These are phyloP conservation scores for Rhodamnia argentea DNA, from an alignment of 345 rosid species.

Conservation along the genomic window DNA sequence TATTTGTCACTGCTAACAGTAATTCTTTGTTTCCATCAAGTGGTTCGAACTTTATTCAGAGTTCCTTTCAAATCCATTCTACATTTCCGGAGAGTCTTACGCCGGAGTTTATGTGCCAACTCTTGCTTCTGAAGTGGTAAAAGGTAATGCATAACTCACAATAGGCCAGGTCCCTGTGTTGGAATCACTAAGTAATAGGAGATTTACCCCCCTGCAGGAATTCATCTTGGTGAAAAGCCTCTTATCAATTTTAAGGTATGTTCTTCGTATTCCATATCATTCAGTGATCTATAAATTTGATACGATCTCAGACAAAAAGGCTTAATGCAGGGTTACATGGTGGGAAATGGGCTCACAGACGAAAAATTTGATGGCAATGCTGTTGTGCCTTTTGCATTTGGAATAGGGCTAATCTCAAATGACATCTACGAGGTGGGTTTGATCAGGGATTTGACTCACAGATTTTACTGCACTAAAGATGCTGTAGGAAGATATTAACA, in stretches of 20 bases:
- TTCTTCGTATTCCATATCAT: background rate
- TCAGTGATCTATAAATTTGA: background rate
- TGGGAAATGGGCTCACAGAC: slow-evolving; percentile 28
- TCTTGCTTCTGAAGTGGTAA: slow-evolving; percentile 20
- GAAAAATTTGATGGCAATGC: slow-evolving; percentile 10
- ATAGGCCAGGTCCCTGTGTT: background rate
- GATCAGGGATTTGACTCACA: background rate
- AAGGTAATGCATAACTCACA: background rate
- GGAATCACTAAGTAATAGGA: background rate
- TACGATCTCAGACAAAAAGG: background rate
- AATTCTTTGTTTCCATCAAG: slow-evolving; percentile 4
- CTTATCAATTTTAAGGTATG: slow-evolving; percentile 30
- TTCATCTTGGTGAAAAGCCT: slow-evolving; percentile 12
- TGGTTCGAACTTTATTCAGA: slow-evolving; percentile 34
- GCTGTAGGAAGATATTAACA: background rate
- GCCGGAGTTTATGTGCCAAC: slow-evolving; percentile 32
- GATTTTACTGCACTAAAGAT: background rate
- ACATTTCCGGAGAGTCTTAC: slow-evolving; percentile 33
- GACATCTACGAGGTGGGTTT: slow-evolving; percentile 7
- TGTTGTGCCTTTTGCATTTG: slow-evolving; percentile 21
- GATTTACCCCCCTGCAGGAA: slow-evolving; percentile 8
- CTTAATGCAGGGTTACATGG: slow-evolving; percentile 23
- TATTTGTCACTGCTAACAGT: background rate
- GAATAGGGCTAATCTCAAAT: slow-evolving; percentile 33
- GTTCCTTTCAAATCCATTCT: slow-evolving; percentile 26